Evolutionary conservation across 805 yeast species (phyloP).

Genomic region (Millerozyma acaciae): DNA sequence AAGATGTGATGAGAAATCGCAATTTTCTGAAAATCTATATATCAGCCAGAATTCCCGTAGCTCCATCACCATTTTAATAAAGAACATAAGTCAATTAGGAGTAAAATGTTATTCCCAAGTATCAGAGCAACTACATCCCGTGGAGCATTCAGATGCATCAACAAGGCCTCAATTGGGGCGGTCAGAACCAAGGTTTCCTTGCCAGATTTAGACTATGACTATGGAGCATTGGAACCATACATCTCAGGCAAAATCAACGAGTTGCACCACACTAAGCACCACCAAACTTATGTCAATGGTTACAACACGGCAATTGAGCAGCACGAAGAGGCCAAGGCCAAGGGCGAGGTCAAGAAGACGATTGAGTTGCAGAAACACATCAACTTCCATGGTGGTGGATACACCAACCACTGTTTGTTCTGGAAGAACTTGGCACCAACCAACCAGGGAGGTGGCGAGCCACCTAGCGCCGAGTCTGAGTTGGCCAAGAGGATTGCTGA

Average conservation of each 20-base stretch:
- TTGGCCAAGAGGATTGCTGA: constrained; percentile 34
- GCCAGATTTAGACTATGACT: constrained; percentile 46
- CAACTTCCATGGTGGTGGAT: constrained; percentile 51
- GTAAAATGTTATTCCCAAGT: constrained; percentile 14
- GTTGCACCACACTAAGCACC: constrained; percentile 48
- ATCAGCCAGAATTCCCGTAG: background rate
- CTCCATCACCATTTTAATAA: background rate
- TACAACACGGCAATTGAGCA: constrained; percentile 44
- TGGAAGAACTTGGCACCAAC: constrained; percentile 48
- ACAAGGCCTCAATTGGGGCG: constrained; percentile 14
- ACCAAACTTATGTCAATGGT: constrained; percentile 47
- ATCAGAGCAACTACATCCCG: constrained; percentile 11
- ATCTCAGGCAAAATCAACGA: constrained; percentile 45
- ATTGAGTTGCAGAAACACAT: constrained; percentile 43
- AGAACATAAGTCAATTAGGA: background rate
- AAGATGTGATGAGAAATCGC: constrained; percentile 3
- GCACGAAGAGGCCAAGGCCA: constrained; percentile 29
- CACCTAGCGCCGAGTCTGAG: constrained; percentile 43
- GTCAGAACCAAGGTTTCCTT: constrained; percentile 29
- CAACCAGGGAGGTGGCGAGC: constrained; percentile 54
- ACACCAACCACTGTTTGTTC: constrained; percentile 47
- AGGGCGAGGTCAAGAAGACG: constrained; percentile 38
- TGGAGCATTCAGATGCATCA: constrained; percentile 7
- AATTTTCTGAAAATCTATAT: constrained; percentile 2
- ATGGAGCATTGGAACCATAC: constrained; percentile 45